Conservation (phyloP, 257 asterid genomes). For the Marsdenia floribunda region DNA sequence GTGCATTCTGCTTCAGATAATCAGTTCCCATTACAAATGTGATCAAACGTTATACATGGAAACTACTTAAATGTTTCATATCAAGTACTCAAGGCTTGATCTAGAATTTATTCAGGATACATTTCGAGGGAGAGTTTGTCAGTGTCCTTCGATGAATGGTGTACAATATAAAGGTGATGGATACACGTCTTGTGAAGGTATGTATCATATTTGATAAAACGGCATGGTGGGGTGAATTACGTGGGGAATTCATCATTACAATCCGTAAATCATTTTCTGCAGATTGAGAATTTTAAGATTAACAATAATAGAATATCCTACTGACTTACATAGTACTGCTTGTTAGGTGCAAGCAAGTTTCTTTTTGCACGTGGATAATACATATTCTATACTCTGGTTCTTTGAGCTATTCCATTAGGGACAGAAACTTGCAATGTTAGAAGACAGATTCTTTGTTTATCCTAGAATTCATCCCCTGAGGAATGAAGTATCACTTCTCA, state of each 20-base stretch:
- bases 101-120: conserved; percentile 52
- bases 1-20: conserved; percentile 1
- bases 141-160: conserved; percentile 71
- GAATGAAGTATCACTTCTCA: background rate
- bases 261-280: too few relatives aligned
- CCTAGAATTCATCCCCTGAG: background rate
- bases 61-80: background rate
- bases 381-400: background rate
- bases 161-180: conserved; percentile 85
- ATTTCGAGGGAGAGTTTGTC: conserved; percentile 84
- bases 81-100: conserved; percentile 2
- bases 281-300: too few relatives aligned
- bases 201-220: background rate
- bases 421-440: background rate
- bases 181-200: conserved; percentile 71
- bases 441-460: background rate
- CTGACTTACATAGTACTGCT: too few relatives aligned
- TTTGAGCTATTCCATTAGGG: background rate
- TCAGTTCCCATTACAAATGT: background rate
- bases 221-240: too few relatives aligned
- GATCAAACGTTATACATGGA: background rate
- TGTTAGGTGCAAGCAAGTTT: too few relatives aligned
- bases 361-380: background rate
- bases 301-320: too few relatives aligned
- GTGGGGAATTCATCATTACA: too few relatives aligned